phyloP scores from a whole-genome alignment of 208 protist species.

The Crithidia sp. region DNA sequence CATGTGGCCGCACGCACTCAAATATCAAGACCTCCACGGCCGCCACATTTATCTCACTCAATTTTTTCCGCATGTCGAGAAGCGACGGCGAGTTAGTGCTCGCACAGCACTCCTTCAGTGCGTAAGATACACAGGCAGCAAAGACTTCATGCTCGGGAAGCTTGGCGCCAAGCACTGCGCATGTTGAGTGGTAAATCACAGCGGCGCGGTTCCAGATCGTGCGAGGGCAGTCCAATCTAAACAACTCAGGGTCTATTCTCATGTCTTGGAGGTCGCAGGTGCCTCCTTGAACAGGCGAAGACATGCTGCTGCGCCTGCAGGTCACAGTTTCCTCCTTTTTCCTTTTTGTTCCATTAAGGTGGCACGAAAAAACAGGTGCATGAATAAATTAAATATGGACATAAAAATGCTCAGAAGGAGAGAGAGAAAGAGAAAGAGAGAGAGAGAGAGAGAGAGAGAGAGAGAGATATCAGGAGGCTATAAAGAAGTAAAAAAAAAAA shows the following conservation, averaged over 20 bases:
- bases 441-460: not conserved
- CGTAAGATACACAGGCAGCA: constrained; percentile 63
- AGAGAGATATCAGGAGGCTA: not conserved
- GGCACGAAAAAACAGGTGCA: too few relatives aligned
- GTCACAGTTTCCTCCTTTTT: not conserved
- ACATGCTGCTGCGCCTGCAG: not conserved
- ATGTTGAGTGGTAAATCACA: constrained; percentile 29
- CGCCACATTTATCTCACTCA: constrained; percentile 54
- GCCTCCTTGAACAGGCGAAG: not conserved
- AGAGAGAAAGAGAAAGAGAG: not conserved
- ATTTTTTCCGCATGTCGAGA: constrained; percentile 6
- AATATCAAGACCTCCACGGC: constrained; percentile 69
- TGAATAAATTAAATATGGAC: too few relatives aligned
- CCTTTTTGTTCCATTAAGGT: too few relatives aligned
- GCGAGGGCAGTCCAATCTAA: constrained; percentile 20
- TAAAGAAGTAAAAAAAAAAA: not conserved
- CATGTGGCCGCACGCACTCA: constrained; percentile 59
- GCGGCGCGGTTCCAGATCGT: constrained; percentile 33
- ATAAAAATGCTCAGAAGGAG: too few relatives aligned
- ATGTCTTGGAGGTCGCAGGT: not conserved
- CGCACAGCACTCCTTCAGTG: constrained; percentile 66
- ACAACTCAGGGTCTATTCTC: constrained; percentile 5
- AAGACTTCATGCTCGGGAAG: constrained; percentile 31
- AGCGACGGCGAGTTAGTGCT: constrained; percentile 18
- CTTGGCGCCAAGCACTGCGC: constrained; percentile 7